Evolutionary conservation across 108 stramenopile genomes (phyloP).

Genomic region (Chaetoceros muelleri): DNA sequence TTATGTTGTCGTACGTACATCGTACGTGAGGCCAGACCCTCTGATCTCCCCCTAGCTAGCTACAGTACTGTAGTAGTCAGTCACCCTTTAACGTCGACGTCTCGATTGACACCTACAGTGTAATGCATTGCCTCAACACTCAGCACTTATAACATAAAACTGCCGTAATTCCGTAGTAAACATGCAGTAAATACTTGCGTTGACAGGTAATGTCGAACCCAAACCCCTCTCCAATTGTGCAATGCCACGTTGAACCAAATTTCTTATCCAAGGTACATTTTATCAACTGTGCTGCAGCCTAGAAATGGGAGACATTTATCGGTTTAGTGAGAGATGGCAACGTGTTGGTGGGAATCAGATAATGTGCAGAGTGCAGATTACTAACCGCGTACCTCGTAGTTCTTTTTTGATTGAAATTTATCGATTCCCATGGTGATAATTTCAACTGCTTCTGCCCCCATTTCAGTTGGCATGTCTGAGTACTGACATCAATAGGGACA

Average conservation of each 20-base stretch:
- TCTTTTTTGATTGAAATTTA: conserved; percentile 51
- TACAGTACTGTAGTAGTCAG: no score
- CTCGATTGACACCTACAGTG: no score
- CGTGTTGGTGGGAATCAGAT: no score
- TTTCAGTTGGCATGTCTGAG: conserved; percentile 74
- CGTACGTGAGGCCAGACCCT: no score
- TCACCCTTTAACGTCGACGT: no score
- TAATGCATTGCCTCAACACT: no score
- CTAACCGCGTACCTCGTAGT: conserved; percentile 68
- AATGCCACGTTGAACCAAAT: conserved; percentile 80
- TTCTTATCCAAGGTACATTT: conserved; percentile 80
- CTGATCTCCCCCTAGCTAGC: no score
- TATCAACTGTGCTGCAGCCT: conserved; percentile 41
- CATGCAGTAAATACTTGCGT: conserved; percentile 44
- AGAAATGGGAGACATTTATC: neutral
- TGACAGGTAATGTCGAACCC: conserved; percentile 52
- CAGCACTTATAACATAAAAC: conserved; percentile 56
- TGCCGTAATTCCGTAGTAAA: conserved; percentile 45
- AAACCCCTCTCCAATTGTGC: conserved; percentile 61
- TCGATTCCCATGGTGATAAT: conserved; percentile 75
- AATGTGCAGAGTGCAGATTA: no score
- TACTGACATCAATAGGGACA: conserved; percentile 27
- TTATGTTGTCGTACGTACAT: no score
- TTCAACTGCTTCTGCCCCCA: conserved; percentile 71
- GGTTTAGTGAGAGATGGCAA: no score